Evolutionary conservation across 139 green algal genomes (phyloP), one percentile per base, ranked within the genome.

Genomic region (Picochlorum sp.): DNA sequence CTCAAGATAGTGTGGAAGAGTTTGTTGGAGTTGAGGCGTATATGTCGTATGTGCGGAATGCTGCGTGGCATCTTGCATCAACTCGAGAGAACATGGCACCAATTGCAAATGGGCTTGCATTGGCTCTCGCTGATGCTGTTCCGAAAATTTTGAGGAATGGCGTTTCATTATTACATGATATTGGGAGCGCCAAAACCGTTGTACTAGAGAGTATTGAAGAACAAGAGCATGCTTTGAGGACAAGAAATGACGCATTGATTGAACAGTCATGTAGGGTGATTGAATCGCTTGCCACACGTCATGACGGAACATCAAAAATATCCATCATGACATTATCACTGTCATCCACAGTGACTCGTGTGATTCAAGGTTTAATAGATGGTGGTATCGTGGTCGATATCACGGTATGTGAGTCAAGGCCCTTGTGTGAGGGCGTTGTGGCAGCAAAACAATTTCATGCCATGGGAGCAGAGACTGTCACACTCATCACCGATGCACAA

Each of bases 311-410:
- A 58, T 0, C 15, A 65, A 18, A n/a, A 49, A 9, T 65, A 45
- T 58, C 16, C n/a, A 46, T 65, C 58, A 45, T 50, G 23, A 65
- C 58, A 65, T 18, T 50, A 58, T 65, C n/a, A 58, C 16, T 65
- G 30, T 62, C 32, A 20, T 62, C 30, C 1, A 54, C 18, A n/a
- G n/a, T 54, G 4, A 20, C 16, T 62, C 18, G 16, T 34, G 16
- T 54, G 18, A 54, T 54, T 20, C 16, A 54, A 21, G 1, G 18
- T 20, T 6, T 20, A 5, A 54, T 54, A 20, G 6, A 54, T 10
- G 15, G n/a, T 9, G n/a, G n/a, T 54, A 54, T 26, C 11, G 47
- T 15, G 47, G 16, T 21, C n/a, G 6, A 21, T 54, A 13, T 54
- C 1, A 26, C 16, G 16, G 47, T 54, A 1, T 54, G 47, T 1